Base-by-base conservation (phyloP, 805 yeast genomes). In the Sporopachydermia lactativora region DNA sequence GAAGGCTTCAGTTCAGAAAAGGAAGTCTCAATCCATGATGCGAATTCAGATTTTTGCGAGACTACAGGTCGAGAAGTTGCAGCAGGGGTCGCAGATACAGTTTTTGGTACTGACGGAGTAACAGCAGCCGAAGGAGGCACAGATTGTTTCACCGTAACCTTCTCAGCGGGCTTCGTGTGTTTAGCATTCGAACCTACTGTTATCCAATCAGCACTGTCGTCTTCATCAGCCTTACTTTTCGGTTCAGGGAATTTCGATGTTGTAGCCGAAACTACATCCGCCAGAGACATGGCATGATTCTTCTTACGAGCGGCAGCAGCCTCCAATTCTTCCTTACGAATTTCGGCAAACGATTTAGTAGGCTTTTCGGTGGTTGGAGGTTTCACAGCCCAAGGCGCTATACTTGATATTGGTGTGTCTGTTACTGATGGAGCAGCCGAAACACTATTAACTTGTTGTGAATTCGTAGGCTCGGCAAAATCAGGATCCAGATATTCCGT, bases 1-100 rank as follows among this genome's bases (percentile, higher is more conserved):
- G 83, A 78, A 5, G 77, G 71, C 54, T 83, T 78, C 55, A 89
- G 65, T 45, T 71, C 75, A 41, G 51, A 48, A 41, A 64, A 56
- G 13, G 59, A 39, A 17, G 47, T 34, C 18, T 60, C 55, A 47
- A 62, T 58, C 69, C 69, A 64, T 40, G 57, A 56, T 8, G 64
- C 43, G 41, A 65, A 62, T 46, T 59, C 65, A 19, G 28, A 52
- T 46, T 6, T 51, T 53, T 36, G 39, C 46, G 24, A 42, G 34
- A 6, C 17, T 18, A 16, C 44, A 39, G n/a, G 44, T 39, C 35
- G 46, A 18, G n/a, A n/a, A 2, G 43, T 42, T 8, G 43, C 43
- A 34, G 42, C 39, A 5, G 42, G 31, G 17, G 42, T 31, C 5
- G 51, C 42, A 35, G 50, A 37, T n/a, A 46, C 35, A 14, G 43